A percentile compares a stretch with the other conserved stretches of the same genome.
phyloP scores from a whole-genome alignment of 2,329 filamentous ascomycete species.

The Botryotinia calthae region DNA sequence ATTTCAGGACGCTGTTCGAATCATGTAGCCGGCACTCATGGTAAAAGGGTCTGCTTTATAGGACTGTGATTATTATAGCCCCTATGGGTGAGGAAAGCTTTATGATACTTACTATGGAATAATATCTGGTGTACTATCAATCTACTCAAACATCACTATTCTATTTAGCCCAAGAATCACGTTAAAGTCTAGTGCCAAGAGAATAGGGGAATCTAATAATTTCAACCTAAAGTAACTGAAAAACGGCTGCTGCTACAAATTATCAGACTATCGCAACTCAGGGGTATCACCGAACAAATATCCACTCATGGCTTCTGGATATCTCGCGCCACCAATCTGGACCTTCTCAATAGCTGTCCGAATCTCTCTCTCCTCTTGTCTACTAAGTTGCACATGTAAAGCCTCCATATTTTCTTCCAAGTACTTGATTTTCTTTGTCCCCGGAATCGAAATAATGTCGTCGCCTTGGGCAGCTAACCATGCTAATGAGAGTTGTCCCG shows the following conservation, averaged over 20 bases:
- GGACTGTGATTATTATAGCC: neutral
- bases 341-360: constrained; percentile 45
- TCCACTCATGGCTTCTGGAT: constrained; percentile 41
- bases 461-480: constrained; percentile 53
- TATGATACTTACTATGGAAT: neutral
- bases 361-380: constrained; percentile 28
- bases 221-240: neutral
- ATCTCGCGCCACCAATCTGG: constrained; percentile 50
- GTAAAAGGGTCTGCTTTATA: neutral
- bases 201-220: neutral
- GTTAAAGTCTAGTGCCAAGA: neutral
- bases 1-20: neutral
- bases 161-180: neutral
- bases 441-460: constrained; percentile 54
- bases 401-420: constrained; percentile 40
- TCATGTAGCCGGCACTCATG: neutral
- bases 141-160: neutral
- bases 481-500: constrained; percentile 50
- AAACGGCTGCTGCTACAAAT: neutral
- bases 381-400: constrained; percentile 24
- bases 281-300: constrained; percentile 29
- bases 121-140: neutral
- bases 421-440: constrained; percentile 48
- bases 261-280: constrained; percentile 20
- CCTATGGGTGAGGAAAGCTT: too few relatives aligned